These are phyloP conservation scores for Saturnispora halmiae DNA, from an alignment of 805 yeast species.

Conservation along the genomic window DNA sequence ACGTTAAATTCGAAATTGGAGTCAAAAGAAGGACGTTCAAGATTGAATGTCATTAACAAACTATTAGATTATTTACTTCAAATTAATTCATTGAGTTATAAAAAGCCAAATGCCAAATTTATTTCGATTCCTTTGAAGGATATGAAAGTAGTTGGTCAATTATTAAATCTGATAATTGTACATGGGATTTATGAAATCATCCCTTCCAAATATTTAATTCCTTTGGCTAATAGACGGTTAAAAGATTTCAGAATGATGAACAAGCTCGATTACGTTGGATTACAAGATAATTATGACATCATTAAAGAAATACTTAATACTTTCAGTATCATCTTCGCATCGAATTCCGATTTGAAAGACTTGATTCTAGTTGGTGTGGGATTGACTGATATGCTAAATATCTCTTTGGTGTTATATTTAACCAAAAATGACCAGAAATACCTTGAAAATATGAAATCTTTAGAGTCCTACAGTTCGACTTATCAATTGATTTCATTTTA, in stretches of 20 bases:
- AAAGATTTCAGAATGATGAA: conserved; percentile 34
- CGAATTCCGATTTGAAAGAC: conserved; percentile 41
- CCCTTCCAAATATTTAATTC: conserved; percentile 50
- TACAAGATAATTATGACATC: conserved; percentile 14
- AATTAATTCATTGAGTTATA: conserved; percentile 33
- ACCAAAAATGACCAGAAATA: conserved; percentile 1
- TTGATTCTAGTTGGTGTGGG: conserved; percentile 59
- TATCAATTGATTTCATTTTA: conserved; percentile 56
- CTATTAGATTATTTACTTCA: conserved; percentile 31
- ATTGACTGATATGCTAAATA: conserved; percentile 47
- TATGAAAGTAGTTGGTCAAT: conserved; percentile 59
- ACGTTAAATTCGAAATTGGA: neutral
- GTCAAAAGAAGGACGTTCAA: conserved; percentile 2
- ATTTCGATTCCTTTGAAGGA: conserved; percentile 77
- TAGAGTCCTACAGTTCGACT: conserved; percentile 48
- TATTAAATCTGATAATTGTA: conserved; percentile 55
- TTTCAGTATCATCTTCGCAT: conserved; percentile 30
- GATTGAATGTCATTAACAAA: conserved; percentile 26
- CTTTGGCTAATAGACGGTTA: conserved; percentile 49
- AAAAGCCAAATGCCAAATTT: conserved; percentile 25
- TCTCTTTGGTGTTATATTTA: conserved; percentile 37
- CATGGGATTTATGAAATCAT: conserved; percentile 65
- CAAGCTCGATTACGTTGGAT: conserved; percentile 19
- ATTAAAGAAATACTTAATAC: conserved; percentile 22
- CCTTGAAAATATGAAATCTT: conserved; percentile 4